Percentiles rank a stretch among this genome's conserved stretches.
phyloP scores from a whole-genome alignment of 805 yeast species.

The Candida caryicola region DNA sequence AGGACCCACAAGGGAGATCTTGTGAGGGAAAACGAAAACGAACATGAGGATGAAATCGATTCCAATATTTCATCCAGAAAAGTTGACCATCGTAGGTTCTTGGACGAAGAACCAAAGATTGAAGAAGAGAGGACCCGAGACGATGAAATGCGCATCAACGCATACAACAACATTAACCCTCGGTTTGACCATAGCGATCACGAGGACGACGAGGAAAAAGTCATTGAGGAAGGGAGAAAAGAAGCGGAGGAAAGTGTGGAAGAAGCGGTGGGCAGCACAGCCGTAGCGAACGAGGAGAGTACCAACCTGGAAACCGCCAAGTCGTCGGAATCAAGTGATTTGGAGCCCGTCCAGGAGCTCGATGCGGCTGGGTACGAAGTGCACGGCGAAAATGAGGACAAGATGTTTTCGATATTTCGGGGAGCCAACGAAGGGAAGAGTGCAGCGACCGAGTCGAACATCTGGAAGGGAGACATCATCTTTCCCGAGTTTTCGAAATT shows the following conservation, averaged over 20 bases:
- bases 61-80: constrained; percentile 27
- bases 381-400: constrained; percentile 2
- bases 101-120: constrained; percentile 12
- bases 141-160: constrained; percentile 2
- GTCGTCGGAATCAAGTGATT: constrained; percentile 8
- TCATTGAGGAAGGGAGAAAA: constrained; percentile 10
- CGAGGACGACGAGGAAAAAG: constrained; percentile 16
- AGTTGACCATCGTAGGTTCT: constrained; percentile 38
- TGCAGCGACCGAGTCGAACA: constrained; percentile 7
- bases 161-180: constrained; percentile 21
- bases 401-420: not conserved
- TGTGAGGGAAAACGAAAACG: constrained; percentile 50
- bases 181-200: constrained; percentile 26
- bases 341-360: constrained; percentile 6
- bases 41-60: constrained; percentile 22
- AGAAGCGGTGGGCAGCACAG: constrained; percentile 6
- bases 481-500: constrained; percentile 52
- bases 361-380: constrained; percentile 3
- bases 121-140: not conserved
- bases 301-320: not conserved
- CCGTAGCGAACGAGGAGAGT: constrained; percentile 3
- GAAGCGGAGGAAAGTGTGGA: constrained; percentile 5
- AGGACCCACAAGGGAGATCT: constrained; percentile 90
- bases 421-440: not conserved
- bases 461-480: constrained; percentile 49